Evolutionary conservation across 108 stramenopile genomes (phyloP).

Genomic region (Conticribra weissflogii): DNA sequence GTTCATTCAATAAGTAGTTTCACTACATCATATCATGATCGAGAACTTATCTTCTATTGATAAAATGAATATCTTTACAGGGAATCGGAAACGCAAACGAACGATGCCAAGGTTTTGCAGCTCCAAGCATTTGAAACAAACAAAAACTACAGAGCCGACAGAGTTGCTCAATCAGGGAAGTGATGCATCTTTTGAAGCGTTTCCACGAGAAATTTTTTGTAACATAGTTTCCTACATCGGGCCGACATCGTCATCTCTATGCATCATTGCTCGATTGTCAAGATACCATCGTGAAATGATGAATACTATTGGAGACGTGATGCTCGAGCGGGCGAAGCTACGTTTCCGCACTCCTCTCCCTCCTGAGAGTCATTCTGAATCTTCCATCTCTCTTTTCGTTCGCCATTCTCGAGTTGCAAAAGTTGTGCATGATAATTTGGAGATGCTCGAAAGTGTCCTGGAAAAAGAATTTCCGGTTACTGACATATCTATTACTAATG

Average conservation of each 20-base stretch:
- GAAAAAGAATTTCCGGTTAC: slow-evolving; percentile 17
- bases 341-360: slow-evolving; percentile 13
- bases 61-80: too few relatives aligned
- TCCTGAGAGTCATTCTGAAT: slow-evolving; percentile 1
- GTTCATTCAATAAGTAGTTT: too few relatives aligned
- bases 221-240: slow-evolving; percentile 26
- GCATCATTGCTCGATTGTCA: slow-evolving; percentile 8
- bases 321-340: slow-evolving; percentile 22
- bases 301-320: slow-evolving; percentile 20
- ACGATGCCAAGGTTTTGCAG: too few relatives aligned
- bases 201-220: slow-evolving; percentile 23
- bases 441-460: slow-evolving; percentile 1
- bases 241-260: slow-evolving; percentile 29
- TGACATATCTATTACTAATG: neutral
- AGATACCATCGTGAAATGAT: slow-evolving; percentile 11
- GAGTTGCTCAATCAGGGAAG: too few relatives aligned
- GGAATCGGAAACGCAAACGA: too few relatives aligned
- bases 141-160: too few relatives aligned
- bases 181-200: slow-evolving; percentile 13
- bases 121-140: too few relatives aligned
- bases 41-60: too few relatives aligned
- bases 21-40: too few relatives aligned
- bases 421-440: slow-evolving; percentile 20
- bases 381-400: slow-evolving; percentile 28
- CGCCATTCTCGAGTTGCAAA: slow-evolving; percentile 19